A percentile compares a stretch with the other conserved stretches of the same genome.
Conservation (phyloP, 2,329 filamentous ascomycete species). For the Verticillium tricorpus region DNA sequence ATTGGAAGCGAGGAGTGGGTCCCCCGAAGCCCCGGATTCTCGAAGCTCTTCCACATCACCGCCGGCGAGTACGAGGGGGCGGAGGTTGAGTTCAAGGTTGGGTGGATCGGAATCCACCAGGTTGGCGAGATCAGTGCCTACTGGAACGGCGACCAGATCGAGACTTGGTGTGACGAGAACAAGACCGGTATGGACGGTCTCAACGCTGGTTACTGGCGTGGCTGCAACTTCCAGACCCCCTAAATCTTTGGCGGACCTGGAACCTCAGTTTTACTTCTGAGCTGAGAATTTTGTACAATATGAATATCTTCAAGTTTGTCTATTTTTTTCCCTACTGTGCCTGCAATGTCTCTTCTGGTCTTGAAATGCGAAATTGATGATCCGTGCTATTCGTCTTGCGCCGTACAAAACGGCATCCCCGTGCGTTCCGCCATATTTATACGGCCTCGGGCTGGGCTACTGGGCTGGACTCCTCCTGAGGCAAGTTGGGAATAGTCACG, state of each 20-base stretch:
- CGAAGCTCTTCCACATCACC: background rate
- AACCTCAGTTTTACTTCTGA: no score
- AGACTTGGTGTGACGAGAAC: background rate
- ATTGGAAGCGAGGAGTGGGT: background rate
- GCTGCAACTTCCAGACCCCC: slow-evolving; percentile 15
- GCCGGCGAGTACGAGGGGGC: background rate
- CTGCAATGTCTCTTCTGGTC: no score
- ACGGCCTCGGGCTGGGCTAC: no score
- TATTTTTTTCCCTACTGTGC: no score
- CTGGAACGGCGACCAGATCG: background rate
- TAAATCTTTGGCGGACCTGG: background rate
- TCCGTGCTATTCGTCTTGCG: no score
- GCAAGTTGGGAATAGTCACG: no score
- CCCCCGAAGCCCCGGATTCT: background rate
- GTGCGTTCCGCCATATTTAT: no score
- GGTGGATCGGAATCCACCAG: background rate
- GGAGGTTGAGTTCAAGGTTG: background rate
- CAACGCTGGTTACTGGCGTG: background rate
- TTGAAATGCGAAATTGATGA: no score
- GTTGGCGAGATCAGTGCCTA: background rate
- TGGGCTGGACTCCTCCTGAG: no score
- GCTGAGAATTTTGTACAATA: no score
- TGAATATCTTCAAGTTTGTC: no score
- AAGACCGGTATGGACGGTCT: background rate
- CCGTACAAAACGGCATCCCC: no score